A percentile compares a stretch with the other conserved stretches of the same genome.
These are phyloP conservation scores for Metschnikowia aberdeeniae DNA, from an alignment of 805 yeast genomes.

Conservation along the genomic window DNA sequence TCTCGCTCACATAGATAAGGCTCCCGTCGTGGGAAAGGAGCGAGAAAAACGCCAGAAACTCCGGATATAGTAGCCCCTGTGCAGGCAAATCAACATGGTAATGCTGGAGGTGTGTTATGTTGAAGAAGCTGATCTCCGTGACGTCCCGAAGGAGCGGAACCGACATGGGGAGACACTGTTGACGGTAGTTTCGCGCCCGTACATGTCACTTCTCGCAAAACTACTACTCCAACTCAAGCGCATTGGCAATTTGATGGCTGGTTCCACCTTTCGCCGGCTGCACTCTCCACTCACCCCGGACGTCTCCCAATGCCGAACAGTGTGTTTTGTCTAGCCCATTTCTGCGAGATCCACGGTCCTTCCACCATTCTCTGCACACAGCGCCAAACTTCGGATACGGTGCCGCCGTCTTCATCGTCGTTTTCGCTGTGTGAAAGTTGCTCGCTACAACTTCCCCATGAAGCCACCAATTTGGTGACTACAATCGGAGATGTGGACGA, in stretches of 20 bases:
- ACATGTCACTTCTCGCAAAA: no score
- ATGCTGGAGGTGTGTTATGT: neutral
- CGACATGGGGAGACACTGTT: constrained; percentile 1
- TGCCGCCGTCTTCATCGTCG: constrained; percentile 37
- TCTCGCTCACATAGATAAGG: constrained; percentile 33
- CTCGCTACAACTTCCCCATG: constrained; percentile 47
- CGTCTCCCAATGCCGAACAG: constrained; percentile 28
- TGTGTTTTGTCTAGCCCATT: constrained; percentile 60
- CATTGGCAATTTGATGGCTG: constrained; percentile 4
- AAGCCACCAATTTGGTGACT: constrained; percentile 20
- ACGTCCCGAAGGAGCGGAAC: constrained; percentile 4
- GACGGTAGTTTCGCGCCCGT: neutral
- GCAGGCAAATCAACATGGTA: neutral
- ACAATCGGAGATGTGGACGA: neutral
- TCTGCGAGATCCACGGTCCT: constrained; percentile 79
- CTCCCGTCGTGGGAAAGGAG: constrained; percentile 18
- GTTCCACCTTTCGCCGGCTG: neutral
- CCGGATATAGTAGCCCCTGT: neutral
- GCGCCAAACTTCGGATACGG: constrained; percentile 23
- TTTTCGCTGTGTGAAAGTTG: constrained; percentile 59
- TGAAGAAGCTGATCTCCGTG: constrained; percentile 1
- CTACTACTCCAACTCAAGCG: neutral
- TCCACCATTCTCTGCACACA: constrained; percentile 63
- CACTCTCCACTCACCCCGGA: neutral
- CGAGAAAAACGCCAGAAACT: constrained; percentile 20